Evolutionary conservation across 2,329 filamentous ascomycete genomes (phyloP), one percentile per base, ranked within the genome.

Genomic region (Exophiala alcalophila): DNA sequence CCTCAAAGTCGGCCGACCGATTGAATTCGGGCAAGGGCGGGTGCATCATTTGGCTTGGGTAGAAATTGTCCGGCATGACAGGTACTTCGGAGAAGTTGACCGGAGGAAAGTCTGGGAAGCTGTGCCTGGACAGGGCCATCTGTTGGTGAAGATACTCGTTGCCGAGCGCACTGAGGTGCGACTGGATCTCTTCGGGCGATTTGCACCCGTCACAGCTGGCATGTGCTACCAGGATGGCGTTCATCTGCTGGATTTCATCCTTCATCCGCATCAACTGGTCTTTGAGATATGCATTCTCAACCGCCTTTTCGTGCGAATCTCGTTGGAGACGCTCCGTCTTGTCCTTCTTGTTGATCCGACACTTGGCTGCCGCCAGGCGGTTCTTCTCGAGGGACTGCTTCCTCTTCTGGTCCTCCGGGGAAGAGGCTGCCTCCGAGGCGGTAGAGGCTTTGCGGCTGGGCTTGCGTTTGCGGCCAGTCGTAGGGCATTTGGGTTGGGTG

Each of bases 251-350:
- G 18, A 57, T 45, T 23, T 57, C 52, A 25, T 53, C 52, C 35
- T 55, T 57, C 52, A 57, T 49, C 15, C 49, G 50, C 54, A 57
- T 55, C 15, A 57, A 24, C 20, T 57, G 52, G n/a, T 57, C 50
- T 38, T 55, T 57, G 14, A 57, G 52, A 30, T 54, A 55, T 7
- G 52, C 47, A 33, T 57, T 57, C 29, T 55, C 49, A n/a, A 57
- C 42, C 2, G 52, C 54, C 30, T 55, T 57, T 20, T 55, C 51
- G 37, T 55, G 54, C 5, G 54, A 55, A 27, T 57, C 53, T 10
- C 53, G 52, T 29, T 55, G 53, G 37, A 57, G 40, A 23, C 49
- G 37, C 29, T 55, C 52, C 10, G 54, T 57, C 49, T 53, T 55
- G 21, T 57, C 54, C 36, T 57, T 57, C 38, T 57, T 57, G 38